phyloP scores from a whole-genome alignment of 2,329 filamentous ascomycete genomes.

The Falciphora oryzae region DNA sequence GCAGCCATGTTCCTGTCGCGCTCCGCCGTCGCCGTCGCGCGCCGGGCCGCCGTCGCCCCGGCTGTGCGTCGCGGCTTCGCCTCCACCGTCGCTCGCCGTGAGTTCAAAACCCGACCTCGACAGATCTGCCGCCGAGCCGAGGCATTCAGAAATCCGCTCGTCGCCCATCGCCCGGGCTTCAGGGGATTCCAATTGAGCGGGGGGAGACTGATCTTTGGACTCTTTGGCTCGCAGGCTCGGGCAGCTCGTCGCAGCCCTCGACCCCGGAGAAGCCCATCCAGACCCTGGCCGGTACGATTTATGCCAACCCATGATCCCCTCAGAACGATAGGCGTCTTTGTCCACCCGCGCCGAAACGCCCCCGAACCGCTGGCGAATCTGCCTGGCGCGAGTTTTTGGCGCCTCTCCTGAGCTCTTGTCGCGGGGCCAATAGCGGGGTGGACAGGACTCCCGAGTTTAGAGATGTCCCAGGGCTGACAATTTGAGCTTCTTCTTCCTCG shows the following conservation, averaged over 20 bases:
- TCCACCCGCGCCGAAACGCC: neutral
- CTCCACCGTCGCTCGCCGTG: slow-evolving; percentile 57
- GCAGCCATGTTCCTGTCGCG: slow-evolving; percentile 57
- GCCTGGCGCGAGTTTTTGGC: neutral
- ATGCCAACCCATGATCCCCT: neutral
- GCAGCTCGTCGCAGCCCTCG: neutral
- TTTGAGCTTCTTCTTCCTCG: slow-evolving; percentile 17
- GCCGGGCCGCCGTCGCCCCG: slow-evolving; percentile 50
- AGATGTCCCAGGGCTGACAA: slow-evolving; percentile 12
- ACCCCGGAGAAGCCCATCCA: slow-evolving; percentile 8
- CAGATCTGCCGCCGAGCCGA: neutral
- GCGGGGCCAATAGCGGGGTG: no score
- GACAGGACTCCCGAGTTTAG: neutral
- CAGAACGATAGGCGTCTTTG: no score
- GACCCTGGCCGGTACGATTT: slow-evolving; percentile 5
- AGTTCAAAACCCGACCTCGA: slow-evolving; percentile 20
- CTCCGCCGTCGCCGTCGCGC: slow-evolving; percentile 54
- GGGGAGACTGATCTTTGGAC: neutral
- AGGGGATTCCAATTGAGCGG: neutral
- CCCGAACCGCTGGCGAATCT: neutral
- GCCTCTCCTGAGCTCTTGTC: neutral
- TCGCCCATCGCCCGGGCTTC: neutral
- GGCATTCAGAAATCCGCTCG: neutral
- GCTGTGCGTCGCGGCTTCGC: slow-evolving; percentile 53
- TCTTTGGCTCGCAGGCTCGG: neutral